Evolutionary conservation across 1,139 yeast species (phyloP), one percentile per base, ranked within the genome.

Genomic region (Taphrina confusa): DNA sequence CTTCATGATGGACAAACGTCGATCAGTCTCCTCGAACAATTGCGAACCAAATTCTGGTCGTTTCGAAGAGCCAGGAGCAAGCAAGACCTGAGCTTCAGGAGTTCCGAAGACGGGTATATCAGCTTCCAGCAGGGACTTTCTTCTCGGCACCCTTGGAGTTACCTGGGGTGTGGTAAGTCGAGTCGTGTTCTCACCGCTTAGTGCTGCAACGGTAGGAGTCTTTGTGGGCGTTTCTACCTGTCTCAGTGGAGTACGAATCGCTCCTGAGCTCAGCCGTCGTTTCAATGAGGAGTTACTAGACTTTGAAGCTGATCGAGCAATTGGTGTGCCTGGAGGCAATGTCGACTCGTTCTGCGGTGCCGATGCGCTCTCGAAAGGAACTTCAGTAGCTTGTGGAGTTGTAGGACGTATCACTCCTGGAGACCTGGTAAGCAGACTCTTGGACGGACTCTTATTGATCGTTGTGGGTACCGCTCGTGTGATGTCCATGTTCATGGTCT

Each of bases 31-130:
- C 6, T 16, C 18, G 36, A 54, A 28, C 36, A 54, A 37, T 3
- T 33, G 36, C 9, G 39, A 31, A 20, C 58, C 58, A 20, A 54
- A 54, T 25, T 54, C 58, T 33, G 58, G 58, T 23, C 37, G 34
- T 4, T 42, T 33, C 8, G 40, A 25, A 12, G 58, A 42, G 31
- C 42, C 52, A 18, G 52, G 42, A 4, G 27, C 51, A n/a, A 54
- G 44, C 20, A 54, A 12, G 6, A 54, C 58, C 23, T 44, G 37
- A 11, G 44, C 30, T 8, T 47, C 52, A 1, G 58, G 58, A 31
- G 51, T 44, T 34, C 49, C 49, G 36, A 54, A 54, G 8, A 30
- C 22, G 8, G 58, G 50, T 11, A 54, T 46, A 5, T 27, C 23
- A 11, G 42, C 9, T 14, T 54, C 51, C 12, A 44, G 33, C 22